Evolutionary conservation across 306 rosid species (phyloP).

Genomic region (Amphicarpaea edgeworthii): DNA sequence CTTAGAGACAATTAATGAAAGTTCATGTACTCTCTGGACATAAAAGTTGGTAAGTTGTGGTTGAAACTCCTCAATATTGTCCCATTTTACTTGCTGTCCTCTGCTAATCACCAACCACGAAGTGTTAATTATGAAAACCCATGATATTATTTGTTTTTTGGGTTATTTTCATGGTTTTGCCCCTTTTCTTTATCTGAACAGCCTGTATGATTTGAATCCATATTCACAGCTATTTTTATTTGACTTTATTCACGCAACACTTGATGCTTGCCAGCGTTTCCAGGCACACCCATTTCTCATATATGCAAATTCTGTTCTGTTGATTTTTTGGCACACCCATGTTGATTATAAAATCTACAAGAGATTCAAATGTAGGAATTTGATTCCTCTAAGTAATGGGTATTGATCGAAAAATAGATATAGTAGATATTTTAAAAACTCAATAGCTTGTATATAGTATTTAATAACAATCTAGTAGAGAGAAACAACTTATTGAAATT

Average conservation of each 20-base stretch:
- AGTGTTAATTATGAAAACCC: slow-evolving; percentile 15
- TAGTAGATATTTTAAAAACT: too few relatives aligned
- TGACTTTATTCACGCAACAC: not conserved
- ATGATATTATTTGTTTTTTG: not conserved
- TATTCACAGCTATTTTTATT: slow-evolving; percentile 4
- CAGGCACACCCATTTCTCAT: not conserved
- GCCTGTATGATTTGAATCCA: not conserved
- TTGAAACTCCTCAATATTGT: slow-evolving; percentile 38
- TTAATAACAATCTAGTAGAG: too few relatives aligned
- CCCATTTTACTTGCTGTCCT: slow-evolving; percentile 20
- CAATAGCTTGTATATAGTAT: too few relatives aligned
- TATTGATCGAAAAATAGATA: too few relatives aligned
- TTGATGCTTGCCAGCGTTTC: not conserved
- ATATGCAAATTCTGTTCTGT: too few relatives aligned
- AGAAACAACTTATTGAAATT: not conserved
- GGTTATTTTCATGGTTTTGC: not conserved
- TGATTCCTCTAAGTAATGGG: too few relatives aligned
- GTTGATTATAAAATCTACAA: too few relatives aligned
- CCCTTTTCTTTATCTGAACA: not conserved
- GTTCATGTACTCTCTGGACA: slow-evolving; percentile 72
- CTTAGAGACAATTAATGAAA: slow-evolving; percentile 62
- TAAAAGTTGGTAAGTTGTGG: slow-evolving; percentile 83
- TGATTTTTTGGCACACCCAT: too few relatives aligned
- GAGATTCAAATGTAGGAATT: too few relatives aligned
- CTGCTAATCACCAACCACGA: slow-evolving; percentile 25